Base-by-base conservation (phyloP, 108 stramenopile species). In the Skeletonema costatum region DNA sequence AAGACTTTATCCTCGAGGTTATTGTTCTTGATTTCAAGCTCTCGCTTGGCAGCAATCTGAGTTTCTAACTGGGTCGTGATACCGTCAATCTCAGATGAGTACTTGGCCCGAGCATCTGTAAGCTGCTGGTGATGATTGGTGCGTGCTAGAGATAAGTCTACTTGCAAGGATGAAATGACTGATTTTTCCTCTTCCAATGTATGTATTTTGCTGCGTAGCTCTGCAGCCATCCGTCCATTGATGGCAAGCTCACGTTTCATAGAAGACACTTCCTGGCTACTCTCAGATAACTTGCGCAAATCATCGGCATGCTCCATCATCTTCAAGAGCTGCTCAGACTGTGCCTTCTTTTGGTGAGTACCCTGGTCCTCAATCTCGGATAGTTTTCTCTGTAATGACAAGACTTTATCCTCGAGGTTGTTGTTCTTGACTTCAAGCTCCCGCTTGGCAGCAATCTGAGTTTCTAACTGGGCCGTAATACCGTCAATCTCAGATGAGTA, bases 221-320 rank as follows among this genome's bases (percentile, higher is more conserved):
- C 65, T 2, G 46, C 41, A 2, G 46, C 58, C 1, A 66, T 32
- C 12, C 60, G 17, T 48, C 76, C 74, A n/a, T 41, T 68, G 17
- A 67, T 58, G 13, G 50, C 44, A 30, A 70, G 42, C 48, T 81
- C 66, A 10, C 30, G 65, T 71, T 75, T 68, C 56, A 81, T 36
- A 0, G 11, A 32, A 25, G 64, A 60, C 21, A 44, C 51, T 51
- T 74, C 68, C 14, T 70, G 61, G 21, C 42, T 17, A 44, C 68
- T 38, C 9, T 65, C 67, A 10, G 21, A 56, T 56, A 70, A 44
- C 48, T 69, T 63, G 25, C 73, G 69, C 21, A 74, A 16, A 41
- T 70, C 73, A 16, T 74, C 73, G 6, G 71, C 62, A 61, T 80
- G 80, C 21, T 70, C 48, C 76, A 80, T 73, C 60, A 80, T 38